phyloP scores from a whole-genome alignment of 768 basidiomycete species.

The Xerocomellus amylosporus region DNA sequence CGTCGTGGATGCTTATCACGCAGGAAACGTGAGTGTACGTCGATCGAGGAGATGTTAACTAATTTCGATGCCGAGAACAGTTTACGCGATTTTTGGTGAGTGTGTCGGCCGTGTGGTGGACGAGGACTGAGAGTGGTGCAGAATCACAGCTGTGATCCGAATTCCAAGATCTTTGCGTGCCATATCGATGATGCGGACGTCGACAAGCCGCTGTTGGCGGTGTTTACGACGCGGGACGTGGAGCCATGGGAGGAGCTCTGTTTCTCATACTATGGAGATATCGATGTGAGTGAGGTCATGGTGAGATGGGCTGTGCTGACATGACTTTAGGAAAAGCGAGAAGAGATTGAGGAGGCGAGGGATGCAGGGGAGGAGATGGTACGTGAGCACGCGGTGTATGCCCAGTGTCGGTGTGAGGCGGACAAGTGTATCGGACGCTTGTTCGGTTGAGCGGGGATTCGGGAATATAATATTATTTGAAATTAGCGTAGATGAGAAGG shows the following conservation, averaged over 20 bases:
- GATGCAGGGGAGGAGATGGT: not conserved
- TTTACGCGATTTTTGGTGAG: slow-evolving; percentile 88
- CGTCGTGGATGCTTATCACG: slow-evolving; percentile 84
- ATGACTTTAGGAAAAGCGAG: slow-evolving; percentile 20
- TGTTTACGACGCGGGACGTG: slow-evolving; percentile 68
- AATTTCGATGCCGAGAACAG: slow-evolving; percentile 38
- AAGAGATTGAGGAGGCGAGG: slow-evolving; percentile 11
- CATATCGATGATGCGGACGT: slow-evolving; percentile 78
- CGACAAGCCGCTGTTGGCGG: slow-evolving; percentile 61
- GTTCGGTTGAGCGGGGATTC: slow-evolving; percentile 19
- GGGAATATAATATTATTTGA: not conserved
- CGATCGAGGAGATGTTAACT: slow-evolving; percentile 1
- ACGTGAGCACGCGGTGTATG: slow-evolving; percentile 44
- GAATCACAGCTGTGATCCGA: slow-evolving; percentile 94
- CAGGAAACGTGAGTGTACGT: slow-evolving; percentile 63
- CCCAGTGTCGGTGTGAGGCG: slow-evolving; percentile 51
- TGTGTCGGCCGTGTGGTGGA: slow-evolving; percentile 2
- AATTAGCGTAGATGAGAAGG: not conserved
- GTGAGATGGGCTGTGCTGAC: not conserved
- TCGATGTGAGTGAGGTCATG: slow-evolving; percentile 31
- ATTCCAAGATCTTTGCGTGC: slow-evolving; percentile 65
- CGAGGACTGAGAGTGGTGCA: slow-evolving; percentile 26
- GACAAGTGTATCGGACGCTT: slow-evolving; percentile 46
- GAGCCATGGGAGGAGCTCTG: slow-evolving; percentile 67
- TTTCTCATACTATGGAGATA: slow-evolving; percentile 71